Base-by-base conservation (phyloP, 371 early-diverging fungal species). In the Phascolomyces articulosus region DNA sequence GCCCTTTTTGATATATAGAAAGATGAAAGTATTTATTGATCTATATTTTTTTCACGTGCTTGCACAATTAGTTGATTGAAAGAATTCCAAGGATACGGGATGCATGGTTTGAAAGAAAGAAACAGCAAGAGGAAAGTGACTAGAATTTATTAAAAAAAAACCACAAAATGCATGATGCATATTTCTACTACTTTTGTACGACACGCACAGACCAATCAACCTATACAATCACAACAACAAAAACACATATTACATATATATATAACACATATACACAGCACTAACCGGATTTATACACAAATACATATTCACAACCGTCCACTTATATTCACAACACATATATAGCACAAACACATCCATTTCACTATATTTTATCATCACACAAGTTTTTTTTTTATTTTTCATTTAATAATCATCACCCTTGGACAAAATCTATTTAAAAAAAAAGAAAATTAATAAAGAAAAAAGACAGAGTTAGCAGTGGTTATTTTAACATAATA, bases 381-480 rank as follows among this genome's bases (percentile, higher is more conserved):
- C 16, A 13, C 44, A 44, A 8, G 24, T 47, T 34, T 34, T 11
- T 60, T 29, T 53, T 31, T 34, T 34, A 38, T 7, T 61, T 61
- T 20, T 34, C 20, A 21, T 54, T 41, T 81, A 79, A 59, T 80
- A 82, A 70, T 82, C 82, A 66, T 82, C 82, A 58, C 82, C 82
- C 63, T 79, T 82, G 48, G 82, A 79, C 10, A 82, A 59, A 65
- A 80, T 80, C 76, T 75, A 68, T 6, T 49, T 31, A 59, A 59
- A 38, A 51, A 21, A 23, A n/a, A 4, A 18, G 34, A 21, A n/a
- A n/a, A n/a, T n/a, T n/a, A n/a, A n/a, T n/a, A 24, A 11, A 44
- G 3, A 59, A 38, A 26, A 40, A 11, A 41, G 7, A 10, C 28
- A 60, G 2, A 61, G 10, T 26, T 29, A 38, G 24, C 16, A 31